phyloP scores from a whole-genome alignment of 495 filamentous ascomycete species.

The Daldinia loculata region DNA sequence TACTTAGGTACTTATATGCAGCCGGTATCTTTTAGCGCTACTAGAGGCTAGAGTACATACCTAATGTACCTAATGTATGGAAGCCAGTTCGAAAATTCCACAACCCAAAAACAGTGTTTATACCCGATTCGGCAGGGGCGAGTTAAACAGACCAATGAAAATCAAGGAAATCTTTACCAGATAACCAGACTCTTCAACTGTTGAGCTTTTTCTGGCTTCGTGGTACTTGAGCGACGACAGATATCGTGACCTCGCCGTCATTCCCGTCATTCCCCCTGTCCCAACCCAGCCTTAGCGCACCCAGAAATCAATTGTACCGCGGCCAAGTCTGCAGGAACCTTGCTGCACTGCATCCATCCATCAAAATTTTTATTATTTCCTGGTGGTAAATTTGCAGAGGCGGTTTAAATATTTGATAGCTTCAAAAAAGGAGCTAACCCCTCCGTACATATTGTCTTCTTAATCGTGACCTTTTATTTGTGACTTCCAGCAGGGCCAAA shows the following conservation, averaged over 20 bases:
- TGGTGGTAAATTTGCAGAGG: constrained; percentile 6
- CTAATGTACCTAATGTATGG: neutral
- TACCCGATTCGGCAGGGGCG: constrained; percentile 36
- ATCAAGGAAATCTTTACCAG: neutral
- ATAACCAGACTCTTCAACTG: constrained; percentile 35
- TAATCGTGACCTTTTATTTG: constrained; percentile 1
- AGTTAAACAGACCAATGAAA: constrained; percentile 23
- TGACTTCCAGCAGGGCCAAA: neutral
- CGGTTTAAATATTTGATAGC: constrained; percentile 22
- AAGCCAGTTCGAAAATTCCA: constrained; percentile 21
- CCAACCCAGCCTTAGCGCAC: constrained; percentile 23
- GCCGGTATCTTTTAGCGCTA: neutral
- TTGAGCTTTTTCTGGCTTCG: constrained; percentile 31
- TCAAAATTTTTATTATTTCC: constrained; percentile 11
- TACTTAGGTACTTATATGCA: neutral
- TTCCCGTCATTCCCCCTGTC: constrained; percentile 11
- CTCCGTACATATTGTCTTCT: constrained; percentile 5
- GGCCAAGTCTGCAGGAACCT: constrained; percentile 27
- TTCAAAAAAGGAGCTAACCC: constrained; percentile 9
- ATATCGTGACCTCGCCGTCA: constrained; percentile 14
- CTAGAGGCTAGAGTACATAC: neutral
- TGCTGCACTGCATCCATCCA: neutral
- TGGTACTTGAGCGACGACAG: constrained; percentile 4
- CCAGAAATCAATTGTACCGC: constrained; percentile 29
- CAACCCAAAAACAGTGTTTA: constrained; percentile 17